Conservation (phyloP, 2,329 filamentous ascomycete species). For the Tolypocladium pustulatum region DNA sequence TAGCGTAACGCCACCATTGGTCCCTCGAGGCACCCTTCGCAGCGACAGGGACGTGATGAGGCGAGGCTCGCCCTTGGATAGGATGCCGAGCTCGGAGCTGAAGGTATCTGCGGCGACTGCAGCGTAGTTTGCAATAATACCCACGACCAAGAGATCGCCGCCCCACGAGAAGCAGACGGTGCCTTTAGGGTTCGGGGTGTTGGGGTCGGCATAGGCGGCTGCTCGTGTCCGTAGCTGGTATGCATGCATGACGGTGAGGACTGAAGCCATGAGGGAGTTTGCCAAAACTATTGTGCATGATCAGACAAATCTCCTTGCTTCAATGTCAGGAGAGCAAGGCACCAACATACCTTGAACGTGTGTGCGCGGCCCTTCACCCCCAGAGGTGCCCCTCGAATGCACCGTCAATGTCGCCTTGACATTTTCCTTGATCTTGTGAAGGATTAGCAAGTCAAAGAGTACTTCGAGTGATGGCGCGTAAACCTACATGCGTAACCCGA, state of each 20-base stretch:
- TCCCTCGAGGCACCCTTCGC: constrained; percentile 75
- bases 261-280: constrained; percentile 71
- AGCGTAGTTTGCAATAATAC: constrained; percentile 75
- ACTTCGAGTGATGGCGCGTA: neutral
- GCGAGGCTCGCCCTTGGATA: constrained; percentile 64
- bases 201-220: constrained; percentile 24
- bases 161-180: constrained; percentile 48
- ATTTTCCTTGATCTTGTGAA: constrained; percentile 67
- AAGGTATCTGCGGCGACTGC: constrained; percentile 90
- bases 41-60: constrained; percentile 74
- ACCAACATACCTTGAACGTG: constrained; percentile 58
- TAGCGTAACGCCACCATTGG: constrained; percentile 82
- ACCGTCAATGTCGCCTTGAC: constrained; percentile 76
- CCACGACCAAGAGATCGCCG: constrained; percentile 52
- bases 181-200: constrained; percentile 20
- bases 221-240: constrained; percentile 44
- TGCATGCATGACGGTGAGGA: constrained; percentile 49
- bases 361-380: constrained; percentile 73
- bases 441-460: constrained; percentile 5
- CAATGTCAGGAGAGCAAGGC: neutral
- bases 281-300: constrained; percentile 52
- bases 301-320: neutral
- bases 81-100: constrained; percentile 87
- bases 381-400: constrained; percentile 59
- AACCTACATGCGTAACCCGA: constrained; percentile 63